A percentile compares a stretch with the other conserved stretches of the same genome.
Evolutionary conservation across 768 basidiomycete species (phyloP).

Genomic region (Psilocybe cyanescens): DNA sequence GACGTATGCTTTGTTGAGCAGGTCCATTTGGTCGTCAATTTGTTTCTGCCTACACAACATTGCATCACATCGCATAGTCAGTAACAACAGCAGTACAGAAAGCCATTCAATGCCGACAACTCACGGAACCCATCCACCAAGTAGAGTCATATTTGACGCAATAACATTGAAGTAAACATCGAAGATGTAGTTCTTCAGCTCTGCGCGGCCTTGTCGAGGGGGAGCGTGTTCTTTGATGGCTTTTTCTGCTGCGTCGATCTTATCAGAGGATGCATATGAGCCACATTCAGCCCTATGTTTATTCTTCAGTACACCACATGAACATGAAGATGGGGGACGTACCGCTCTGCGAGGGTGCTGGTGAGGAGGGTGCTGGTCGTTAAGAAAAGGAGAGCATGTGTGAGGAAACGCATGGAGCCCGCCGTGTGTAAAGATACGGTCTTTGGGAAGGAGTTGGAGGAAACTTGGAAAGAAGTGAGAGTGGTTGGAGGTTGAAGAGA

Average conservation of each 20-base stretch:
- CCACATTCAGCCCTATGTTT: neutral
- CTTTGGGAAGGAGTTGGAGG: neutral
- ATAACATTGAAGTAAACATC: conserved; percentile 18
- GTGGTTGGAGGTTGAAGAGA: neutral
- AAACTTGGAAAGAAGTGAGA: neutral
- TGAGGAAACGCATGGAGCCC: neutral
- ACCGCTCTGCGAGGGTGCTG: neutral
- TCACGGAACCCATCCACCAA: conserved; percentile 25
- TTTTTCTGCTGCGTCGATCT: neutral
- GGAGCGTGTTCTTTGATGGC: neutral
- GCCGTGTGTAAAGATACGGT: too few species aligned
- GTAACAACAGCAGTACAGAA: neutral
- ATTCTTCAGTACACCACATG: neutral
- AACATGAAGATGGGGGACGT: neutral
- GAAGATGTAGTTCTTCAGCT: conserved; percentile 7
- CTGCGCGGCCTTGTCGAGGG: neutral
- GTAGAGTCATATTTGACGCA: conserved; percentile 16
- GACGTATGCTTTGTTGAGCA: conserved; percentile 36
- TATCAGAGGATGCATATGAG: neutral
- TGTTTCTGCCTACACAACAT: conserved; percentile 18
- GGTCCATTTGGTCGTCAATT: conserved; percentile 33
- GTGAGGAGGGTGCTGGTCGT: neutral
- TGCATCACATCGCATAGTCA: too few species aligned
- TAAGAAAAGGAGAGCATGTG: neutral
- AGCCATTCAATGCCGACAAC: neutral